These are phyloP conservation scores for Cornus florida DNA, from an alignment of 148 eudicot genomes.

Conservation along the genomic window DNA sequence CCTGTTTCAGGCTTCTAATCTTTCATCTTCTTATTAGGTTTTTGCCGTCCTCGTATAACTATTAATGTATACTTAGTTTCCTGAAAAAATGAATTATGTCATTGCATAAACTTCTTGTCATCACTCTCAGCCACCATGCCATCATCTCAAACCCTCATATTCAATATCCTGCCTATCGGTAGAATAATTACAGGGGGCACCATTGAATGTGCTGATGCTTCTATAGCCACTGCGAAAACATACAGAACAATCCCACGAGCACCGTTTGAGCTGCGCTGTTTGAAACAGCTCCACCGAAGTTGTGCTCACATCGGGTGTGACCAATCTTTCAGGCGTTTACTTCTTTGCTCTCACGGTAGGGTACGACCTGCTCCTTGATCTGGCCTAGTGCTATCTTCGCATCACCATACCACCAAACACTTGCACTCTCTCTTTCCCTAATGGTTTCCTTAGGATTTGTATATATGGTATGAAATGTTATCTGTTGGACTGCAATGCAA, in stretches of 20 bases:
- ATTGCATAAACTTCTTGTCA: background rate
- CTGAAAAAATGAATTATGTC: too few species aligned
- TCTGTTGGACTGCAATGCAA: too few species aligned
- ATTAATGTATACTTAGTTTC: too few species aligned
- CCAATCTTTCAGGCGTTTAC: background rate
- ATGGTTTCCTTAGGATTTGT: background rate
- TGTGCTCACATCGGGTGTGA: background rate
- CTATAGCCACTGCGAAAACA: background rate
- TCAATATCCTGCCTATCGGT: background rate
- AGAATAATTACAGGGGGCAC: background rate
- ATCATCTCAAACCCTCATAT: background rate
- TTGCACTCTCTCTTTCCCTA: background rate
- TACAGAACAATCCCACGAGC: background rate
- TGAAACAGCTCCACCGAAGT: background rate
- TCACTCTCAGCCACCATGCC: constrained; percentile 1
- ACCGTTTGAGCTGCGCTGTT: background rate
- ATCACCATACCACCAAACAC: background rate
- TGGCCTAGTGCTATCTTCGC: background rate
- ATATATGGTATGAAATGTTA: too few species aligned
- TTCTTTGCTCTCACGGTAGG: background rate
- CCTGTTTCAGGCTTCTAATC: too few species aligned
- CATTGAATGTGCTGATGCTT: background rate
- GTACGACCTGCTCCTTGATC: background rate
- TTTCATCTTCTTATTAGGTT: too few species aligned
- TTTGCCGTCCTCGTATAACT: too few species aligned